Evolutionary conservation across 176 grass and related monocot species (phyloP), one percentile per base, ranked within the genome.

Genomic region (Rhynchospora pubera): DNA sequence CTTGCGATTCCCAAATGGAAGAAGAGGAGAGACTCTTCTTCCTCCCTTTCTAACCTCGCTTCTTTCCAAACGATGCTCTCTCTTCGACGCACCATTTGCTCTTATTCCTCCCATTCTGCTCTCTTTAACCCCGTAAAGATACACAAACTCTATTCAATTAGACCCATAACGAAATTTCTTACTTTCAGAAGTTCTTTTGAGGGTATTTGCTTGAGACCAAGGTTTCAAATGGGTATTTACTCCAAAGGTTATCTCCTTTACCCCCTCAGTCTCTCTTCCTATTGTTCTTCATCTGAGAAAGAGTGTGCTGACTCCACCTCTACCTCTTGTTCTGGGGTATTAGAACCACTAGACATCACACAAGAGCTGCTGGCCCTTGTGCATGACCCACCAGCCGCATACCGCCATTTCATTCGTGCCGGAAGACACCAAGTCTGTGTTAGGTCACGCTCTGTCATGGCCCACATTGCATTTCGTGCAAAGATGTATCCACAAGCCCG

Each of bases 401-500:
- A 86, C 43, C 84, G 72, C 9, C 59, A 64, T 75, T 89, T 83
- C 55, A 51, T 74, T 53, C 82, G 88, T 80, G 83, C 80, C 6
- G 79, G 67, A 22, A 73, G 59, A 52, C 47, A 62, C 80, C 79
- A 60, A 46, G 39, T 86, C 71, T 74, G 71, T 18, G 79, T 76
- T 14, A 84, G 82, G 56, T 79, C 88, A 57, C 80, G 72, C 79
- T 89, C 78, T 50, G 53, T 89, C 55, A 82, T 82, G 23, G 79
- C 80, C 48, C 88, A 89, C 51, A 60, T 86, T 59, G 72, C 82
- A 22, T 89, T 89, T 58, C 72, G 79, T 1, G 72, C 72, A 30
- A 76, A 82, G 42, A 83, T 83, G 84, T 89, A 86, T 62, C 63
- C 71, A 42, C 79, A 79, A 69, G 84, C 88, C 11, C 79, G 68